These are phyloP conservation scores for Spergularia marina DNA, from an alignment of 148 eudicot species.

Conservation along the genomic window DNA sequence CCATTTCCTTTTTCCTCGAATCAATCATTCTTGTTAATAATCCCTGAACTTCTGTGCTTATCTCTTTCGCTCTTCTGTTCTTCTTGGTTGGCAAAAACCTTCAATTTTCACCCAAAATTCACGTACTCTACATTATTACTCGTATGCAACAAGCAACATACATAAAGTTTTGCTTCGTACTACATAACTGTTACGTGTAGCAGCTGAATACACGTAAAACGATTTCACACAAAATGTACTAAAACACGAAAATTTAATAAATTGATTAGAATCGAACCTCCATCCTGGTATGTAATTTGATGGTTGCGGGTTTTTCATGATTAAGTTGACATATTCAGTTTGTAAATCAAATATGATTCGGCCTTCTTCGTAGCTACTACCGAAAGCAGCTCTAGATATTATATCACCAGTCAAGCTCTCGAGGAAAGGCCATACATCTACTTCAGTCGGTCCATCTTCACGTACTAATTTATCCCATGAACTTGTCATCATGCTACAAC, in stretches of 20 bases:
- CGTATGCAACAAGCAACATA: no score
- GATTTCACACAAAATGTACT: no score
- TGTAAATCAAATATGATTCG: conserved; percentile 15
- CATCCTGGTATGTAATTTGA: conserved; percentile 25
- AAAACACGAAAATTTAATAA: no score
- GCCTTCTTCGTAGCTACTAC: conserved; percentile 24
- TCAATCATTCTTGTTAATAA: conserved; percentile 19
- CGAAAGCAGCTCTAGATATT: conserved; percentile 29
- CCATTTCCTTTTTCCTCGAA: conserved; percentile 20
- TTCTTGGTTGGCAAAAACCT: conserved; percentile 27
- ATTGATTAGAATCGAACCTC: conserved; percentile 11
- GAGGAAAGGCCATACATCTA: conserved; percentile 25
- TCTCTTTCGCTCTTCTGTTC: conserved; percentile 22
- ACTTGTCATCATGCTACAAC: conserved; percentile 22
- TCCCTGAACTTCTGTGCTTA: conserved; percentile 8
- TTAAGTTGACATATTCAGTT: conserved; percentile 18
- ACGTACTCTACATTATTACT: no score
- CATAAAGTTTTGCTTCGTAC: no score
- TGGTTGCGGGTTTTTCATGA: background rate
- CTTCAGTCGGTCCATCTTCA: background rate
- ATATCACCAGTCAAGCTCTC: conserved; percentile 19
- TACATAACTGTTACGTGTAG: no score
- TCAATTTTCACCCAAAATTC: background rate
- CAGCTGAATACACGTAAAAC: no score
- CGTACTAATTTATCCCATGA: conserved; percentile 16